Conservation (phyloP, 768 basidiomycete species). For the Candolleomyces efflorescens region DNA sequence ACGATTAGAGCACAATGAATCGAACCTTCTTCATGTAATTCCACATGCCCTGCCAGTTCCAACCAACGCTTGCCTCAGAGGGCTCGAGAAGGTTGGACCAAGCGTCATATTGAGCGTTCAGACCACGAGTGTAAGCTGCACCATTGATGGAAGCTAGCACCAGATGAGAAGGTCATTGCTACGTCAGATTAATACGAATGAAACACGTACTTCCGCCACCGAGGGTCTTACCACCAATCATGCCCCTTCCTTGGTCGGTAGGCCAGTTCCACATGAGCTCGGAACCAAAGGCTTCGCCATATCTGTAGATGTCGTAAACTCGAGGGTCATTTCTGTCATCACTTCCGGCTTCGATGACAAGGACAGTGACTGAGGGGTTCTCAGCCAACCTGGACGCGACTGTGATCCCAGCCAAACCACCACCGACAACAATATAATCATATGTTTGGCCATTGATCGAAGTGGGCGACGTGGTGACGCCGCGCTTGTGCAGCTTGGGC, state of each 20-base stretch:
- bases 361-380: constrained; percentile 35
- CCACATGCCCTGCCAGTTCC: constrained; percentile 43
- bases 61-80: constrained; percentile 38
- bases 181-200: background rate
- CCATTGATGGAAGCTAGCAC: constrained; percentile 44
- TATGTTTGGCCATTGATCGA: constrained; percentile 33
- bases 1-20: constrained; percentile 12
- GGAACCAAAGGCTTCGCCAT: constrained; percentile 35
- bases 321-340: constrained; percentile 40
- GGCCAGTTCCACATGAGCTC: constrained; percentile 44
- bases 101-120: constrained; percentile 28
- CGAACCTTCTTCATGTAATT: constrained; percentile 45
- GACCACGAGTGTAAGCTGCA: constrained; percentile 33
- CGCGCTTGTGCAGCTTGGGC: constrained; percentile 22
- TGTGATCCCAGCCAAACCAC: constrained; percentile 42
- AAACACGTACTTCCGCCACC: constrained; percentile 34
- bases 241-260: constrained; percentile 35
- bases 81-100: constrained; percentile 24
- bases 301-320: constrained; percentile 44
- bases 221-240: constrained; percentile 43
- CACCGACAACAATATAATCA: constrained; percentile 38
- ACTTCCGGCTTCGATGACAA: constrained; percentile 49
- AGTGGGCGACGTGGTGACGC: constrained; percentile 29
- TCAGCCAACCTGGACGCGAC: constrained; percentile 47
- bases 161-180: background rate